These are phyloP conservation scores for Verticillium albo-atrum DNA, from an alignment of 2,329 filamentous ascomycete genomes.

Conservation along the genomic window DNA sequence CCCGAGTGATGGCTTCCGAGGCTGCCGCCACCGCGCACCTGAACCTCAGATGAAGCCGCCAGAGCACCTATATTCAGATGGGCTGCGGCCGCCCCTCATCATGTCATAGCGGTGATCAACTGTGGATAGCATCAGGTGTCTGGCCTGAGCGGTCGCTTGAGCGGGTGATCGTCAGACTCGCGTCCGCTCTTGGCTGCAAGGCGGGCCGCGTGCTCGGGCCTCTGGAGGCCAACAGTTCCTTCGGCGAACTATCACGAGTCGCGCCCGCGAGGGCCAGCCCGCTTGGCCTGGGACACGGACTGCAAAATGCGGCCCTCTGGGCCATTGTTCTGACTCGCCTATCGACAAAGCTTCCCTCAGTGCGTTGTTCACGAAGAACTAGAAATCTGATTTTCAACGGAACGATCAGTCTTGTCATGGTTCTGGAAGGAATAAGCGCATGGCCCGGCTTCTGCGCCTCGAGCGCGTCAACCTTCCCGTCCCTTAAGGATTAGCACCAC, in stretches of 20 bases:
- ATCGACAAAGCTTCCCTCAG: not conserved
- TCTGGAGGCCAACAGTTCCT: not conserved
- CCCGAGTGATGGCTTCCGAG: not conserved
- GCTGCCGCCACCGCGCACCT: not conserved
- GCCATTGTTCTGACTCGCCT: not conserved
- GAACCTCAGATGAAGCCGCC: not conserved
- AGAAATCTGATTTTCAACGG: not conserved
- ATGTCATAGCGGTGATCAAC: not conserved
- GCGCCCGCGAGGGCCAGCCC: not conserved
- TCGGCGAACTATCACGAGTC: not conserved
- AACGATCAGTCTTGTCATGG: not conserved
- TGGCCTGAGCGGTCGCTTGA: not conserved
- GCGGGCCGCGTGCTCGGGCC: not conserved
- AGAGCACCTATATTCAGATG: not conserved
- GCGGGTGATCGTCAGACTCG: not conserved
- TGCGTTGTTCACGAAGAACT: not conserved
- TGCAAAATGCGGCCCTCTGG: not conserved
- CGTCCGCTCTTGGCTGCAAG: not conserved
- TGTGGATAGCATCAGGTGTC: not conserved
- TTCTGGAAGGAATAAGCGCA: not conserved
- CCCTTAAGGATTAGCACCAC: not conserved
- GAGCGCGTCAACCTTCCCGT: not conserved
- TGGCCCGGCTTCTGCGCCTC: not conserved
- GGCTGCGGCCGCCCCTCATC: not conserved
- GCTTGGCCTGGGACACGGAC: not conserved